Conservation (phyloP, 169 alveolate species). For the Miamiensis avidus region DNA sequence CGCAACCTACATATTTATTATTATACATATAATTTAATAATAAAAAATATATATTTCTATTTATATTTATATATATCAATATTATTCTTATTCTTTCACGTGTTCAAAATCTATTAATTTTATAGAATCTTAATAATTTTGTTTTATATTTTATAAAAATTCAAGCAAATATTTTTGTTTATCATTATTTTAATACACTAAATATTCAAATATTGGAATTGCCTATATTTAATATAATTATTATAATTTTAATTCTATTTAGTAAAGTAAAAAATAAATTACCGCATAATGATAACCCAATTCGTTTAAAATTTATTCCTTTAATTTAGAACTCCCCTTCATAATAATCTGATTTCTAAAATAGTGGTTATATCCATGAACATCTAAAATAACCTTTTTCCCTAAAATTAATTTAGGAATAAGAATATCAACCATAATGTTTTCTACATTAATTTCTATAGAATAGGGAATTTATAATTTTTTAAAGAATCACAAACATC, state of each 20-base stretch:
- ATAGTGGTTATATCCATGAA: neutral
- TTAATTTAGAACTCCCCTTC: neutral
- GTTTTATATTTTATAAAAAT: no score
- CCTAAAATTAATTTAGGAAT: neutral
- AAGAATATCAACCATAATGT: neutral
- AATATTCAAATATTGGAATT: neutral
- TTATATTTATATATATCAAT: no score
- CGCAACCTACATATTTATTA: neutral
- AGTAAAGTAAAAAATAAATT: no score
- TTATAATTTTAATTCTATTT: no score
- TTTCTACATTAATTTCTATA: neutral
- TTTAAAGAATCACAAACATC: neutral
- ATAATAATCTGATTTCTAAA: neutral
- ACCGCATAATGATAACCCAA: neutral
- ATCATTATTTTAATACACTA: neutral
- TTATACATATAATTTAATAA: no score
- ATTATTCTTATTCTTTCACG: neutral
- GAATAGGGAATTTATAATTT: neutral
- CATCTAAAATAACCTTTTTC: neutral
- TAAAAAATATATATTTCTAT: no score
- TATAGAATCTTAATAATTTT: neutral
- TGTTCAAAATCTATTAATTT: no score
- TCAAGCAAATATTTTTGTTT: no score
- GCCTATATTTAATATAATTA: neutral
- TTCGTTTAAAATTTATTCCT: no score